Evolutionary conservation across 495 filamentous ascomycete species (phyloP), one percentile per base, ranked within the genome.

Genomic region (Aspergillus sclerotioniger): DNA sequence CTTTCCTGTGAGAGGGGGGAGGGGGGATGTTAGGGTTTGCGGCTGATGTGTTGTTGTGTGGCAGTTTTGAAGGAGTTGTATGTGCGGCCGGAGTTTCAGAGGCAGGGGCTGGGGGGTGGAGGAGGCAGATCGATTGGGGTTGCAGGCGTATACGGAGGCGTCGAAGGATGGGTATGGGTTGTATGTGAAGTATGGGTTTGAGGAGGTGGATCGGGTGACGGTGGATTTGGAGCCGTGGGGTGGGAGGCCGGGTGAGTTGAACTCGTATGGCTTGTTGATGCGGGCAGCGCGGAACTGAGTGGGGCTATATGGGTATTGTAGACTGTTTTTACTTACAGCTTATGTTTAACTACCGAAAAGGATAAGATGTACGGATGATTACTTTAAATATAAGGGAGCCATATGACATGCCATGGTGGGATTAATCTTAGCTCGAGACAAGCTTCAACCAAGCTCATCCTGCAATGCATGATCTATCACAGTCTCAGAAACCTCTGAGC

Each of bases 141-240:
- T 41, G 37, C 37, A 41, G 13, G 37, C 37, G 2, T 41, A 41
- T 41, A 41, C 37, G 9, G 37, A 41, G 37, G 37, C 37, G 25
- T 51, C 48, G 8, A 32, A 6, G 21, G 48, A 28, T 17, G 48
- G 48, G 25, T 51, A 51, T 33, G 48, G 48, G 8, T 16, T 51
- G 29, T 51, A 51, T 51, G 29, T 51, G 21, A 29, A 16, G 48
- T 29, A 13, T 51, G 48, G 48, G 13, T n/a, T 51, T 8, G 48
- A 51, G 29, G 48, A 51, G n/a, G 48, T 51, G 8, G 48, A 29
- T 21, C 21, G 48, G 25, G 29, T 51, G 7, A 51, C 48, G 21
- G 48, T 51, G 21, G 25, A 51, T 17, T 29, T 51, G 48, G 48
- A 33, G 29, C 48, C 20, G 31, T 51, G 48, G 48, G 48, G 48